Evolutionary conservation across 225 moss, liverwort and hornwort species (phyloP).

Genomic region (Pleurozium schreberi): DNA sequence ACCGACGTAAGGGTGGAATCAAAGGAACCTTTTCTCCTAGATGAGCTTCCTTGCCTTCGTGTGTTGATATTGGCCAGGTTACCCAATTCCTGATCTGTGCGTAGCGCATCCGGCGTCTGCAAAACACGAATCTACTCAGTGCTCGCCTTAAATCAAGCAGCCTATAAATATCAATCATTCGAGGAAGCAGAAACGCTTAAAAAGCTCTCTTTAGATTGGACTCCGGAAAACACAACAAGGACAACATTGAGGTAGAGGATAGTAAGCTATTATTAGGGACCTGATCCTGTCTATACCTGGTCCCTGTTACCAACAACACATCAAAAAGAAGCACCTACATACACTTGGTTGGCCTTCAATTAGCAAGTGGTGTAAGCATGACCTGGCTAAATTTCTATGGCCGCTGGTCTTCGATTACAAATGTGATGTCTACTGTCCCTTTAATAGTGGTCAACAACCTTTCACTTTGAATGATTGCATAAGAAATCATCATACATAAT

Average conservation of each 20-base stretch:
- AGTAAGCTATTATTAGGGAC: not conserved
- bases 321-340: not conserved
- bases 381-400: not conserved
- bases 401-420: not conserved
- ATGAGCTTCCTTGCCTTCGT: slow-evolving; percentile 21
- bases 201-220: not conserved
- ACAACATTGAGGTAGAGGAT: not conserved
- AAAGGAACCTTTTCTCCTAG: slow-evolving; percentile 35
- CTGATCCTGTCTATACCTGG: not conserved
- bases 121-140: not conserved
- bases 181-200: not conserved
- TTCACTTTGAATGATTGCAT: not conserved
- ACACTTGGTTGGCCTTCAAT: not conserved
- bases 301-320: not conserved
- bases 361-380: not conserved
- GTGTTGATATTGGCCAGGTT: not conserved
- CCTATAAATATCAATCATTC: not conserved
- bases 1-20: slow-evolving; percentile 25
- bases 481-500: not conserved
- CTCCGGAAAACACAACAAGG: not conserved
- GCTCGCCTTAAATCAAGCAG: not conserved
- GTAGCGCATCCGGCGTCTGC: slow-evolving; percentile 3
- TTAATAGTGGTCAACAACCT: not conserved
- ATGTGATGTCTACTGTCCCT: not conserved
- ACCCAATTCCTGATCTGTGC: slow-evolving; percentile 10